Evolutionary conservation across 2,329 filamentous ascomycete genomes (phyloP).

Genomic region (Fusarium lateritium): DNA sequence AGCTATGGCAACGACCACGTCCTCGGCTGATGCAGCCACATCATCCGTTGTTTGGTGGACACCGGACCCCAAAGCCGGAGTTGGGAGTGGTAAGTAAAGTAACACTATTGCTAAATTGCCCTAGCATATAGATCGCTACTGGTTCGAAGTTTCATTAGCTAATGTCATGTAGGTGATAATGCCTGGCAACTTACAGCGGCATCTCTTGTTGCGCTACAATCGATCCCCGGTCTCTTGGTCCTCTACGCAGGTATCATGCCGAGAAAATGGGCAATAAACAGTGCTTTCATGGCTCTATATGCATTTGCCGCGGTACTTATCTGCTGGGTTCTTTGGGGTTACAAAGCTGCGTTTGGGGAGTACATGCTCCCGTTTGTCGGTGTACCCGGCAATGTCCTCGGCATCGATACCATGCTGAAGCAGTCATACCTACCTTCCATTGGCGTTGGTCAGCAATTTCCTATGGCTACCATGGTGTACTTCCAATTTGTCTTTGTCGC

Average conservation of each 20-base stretch:
- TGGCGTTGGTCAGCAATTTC: neutral
- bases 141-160: fast-evolving
- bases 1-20: constrained; percentile 1
- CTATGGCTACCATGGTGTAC: neutral
- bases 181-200: constrained; percentile 6
- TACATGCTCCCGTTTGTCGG: constrained; percentile 5
- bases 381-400: neutral
- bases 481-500: constrained; percentile 9
- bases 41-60: constrained; percentile 5
- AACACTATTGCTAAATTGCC: no score
- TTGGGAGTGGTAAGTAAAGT: constrained; percentile 5
- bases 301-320: neutral
- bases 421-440: constrained; percentile 6
- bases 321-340: constrained; percentile 9
- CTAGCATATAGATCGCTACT: fast-evolving
- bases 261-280: constrained; percentile 7
- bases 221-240: neutral
- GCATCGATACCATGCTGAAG: constrained; percentile 1
- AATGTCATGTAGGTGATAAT: neutral
- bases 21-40: neutral
- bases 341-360: constrained; percentile 4
- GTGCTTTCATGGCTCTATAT: constrained; percentile 5
- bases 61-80: neutral
- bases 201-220: neutral
- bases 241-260: constrained; percentile 1